Base-by-base conservation (phyloP, 2,329 filamentous ascomycete genomes). In the Capronia americana region DNA sequence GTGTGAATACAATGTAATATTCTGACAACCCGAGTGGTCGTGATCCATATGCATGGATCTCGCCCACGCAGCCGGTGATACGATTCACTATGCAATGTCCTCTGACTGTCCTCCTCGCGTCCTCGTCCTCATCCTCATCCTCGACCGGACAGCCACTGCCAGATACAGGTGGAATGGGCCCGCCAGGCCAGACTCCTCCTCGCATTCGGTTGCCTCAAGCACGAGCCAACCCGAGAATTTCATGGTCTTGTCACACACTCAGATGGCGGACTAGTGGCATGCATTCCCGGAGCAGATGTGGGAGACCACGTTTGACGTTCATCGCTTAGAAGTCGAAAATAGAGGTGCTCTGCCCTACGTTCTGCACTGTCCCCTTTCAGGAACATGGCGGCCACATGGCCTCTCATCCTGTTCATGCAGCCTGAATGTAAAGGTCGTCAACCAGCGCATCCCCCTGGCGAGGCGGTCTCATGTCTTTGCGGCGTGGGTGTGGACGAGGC, bases 1-100 rank as follows among this genome's bases (percentile, higher is more conserved):
- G 68, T 56, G 66, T 66, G 55, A 61, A 57, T 48, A 20, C 62
- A 34, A 62, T 62, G 34, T 62, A 61, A 26, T 54, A 38, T 41
- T 50, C 50, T 32, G 48, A 62, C 41, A 57, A 34, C 23, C 51
- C 53, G 5, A 6, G 28, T 55, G 53, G 28, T 55, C 28, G n/a
- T 20, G 28, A 55, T 32, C 53, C 53, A 55, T 26, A 55, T 34
- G 24, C 12, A 55, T 17, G 4, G 28, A 34, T 23, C 28, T 55
- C 28, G 53, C 53, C 34, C n/a, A 55, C 11, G 28, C 24, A n/a
- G 17, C 8, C 28, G 38, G 28, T 55, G 53, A 28, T 11, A 55
- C 28, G 28, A 55, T 32, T 3, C 53, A 55, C 48, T 26, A n/a
- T n/a, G 23, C 48, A 50, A 28, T 28, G 5, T 17, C 23, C 2